Evolutionary conservation across 331 rosid species (phyloP).

Genomic region (Acacia concinna): DNA sequence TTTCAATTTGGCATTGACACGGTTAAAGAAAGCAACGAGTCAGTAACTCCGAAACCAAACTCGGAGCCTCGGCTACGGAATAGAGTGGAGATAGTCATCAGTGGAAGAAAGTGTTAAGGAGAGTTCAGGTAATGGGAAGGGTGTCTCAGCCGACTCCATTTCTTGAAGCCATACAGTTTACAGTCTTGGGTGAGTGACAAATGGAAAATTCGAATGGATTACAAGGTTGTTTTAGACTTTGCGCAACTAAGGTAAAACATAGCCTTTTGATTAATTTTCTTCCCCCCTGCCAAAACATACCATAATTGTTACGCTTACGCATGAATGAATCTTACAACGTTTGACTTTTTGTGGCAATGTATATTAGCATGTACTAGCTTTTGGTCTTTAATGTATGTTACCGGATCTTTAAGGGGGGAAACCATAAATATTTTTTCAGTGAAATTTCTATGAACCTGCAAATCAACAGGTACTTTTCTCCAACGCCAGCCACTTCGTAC

Average conservation of each 20-base stretch:
- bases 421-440: neutral
- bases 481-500: neutral
- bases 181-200: neutral
- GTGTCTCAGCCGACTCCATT: neutral
- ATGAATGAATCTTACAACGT: neutral
- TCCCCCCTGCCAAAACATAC: too few relatives aligned
- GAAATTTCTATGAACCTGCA: neutral
- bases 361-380: neutral
- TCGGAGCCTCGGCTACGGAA: too few relatives aligned
- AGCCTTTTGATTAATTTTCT: neutral
- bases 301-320: neutral
- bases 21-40: constrained; percentile 43
- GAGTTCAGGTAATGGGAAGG: constrained; percentile 27
- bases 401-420: neutral
- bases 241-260: neutral
- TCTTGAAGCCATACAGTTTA: neutral
- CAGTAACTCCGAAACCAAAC: constrained; percentile 58
- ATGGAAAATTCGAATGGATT: neutral
- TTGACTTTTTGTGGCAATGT: neutral
- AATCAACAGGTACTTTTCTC: neutral
- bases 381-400: neutral
- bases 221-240: neutral
- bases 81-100: constrained; percentile 40
- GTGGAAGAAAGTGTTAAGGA: constrained; percentile 37
- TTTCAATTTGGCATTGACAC: constrained; percentile 42